Evolutionary conservation across 768 basidiomycete genomes (phyloP), one percentile per base, ranked within the genome.

Genomic region (Suillus ampliporus): DNA sequence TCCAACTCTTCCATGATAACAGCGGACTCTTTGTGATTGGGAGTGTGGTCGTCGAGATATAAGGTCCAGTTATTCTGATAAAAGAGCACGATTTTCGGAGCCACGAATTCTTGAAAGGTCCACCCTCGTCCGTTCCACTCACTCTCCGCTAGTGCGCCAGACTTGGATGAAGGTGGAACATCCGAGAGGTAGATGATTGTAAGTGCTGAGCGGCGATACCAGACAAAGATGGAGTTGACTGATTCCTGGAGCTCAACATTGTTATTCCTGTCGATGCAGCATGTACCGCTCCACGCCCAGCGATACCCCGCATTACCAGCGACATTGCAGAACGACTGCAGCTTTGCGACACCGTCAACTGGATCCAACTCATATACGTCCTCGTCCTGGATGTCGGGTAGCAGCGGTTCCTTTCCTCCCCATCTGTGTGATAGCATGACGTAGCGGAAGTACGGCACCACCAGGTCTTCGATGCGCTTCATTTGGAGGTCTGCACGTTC

Each of bases 61-160:
- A 31, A 19, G 10, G 28, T 19, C 50, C 50, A 51, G n/a, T 51
- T 28, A 10, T 19, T 51, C 19, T 51, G 50, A 31, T 51, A 51
- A 6, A 51, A 31, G 50, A 21, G 52, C 11, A 53, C 13, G 34
- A 7, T 3, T 53, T 14, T 53, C 7, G 52, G 35, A 21, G 52
- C 52, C 52, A 53, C 4, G 9, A 53, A 35, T 53, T 53, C 52
- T 35, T 21, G 52, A 9, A 53, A n/a, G 4, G 52, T 53, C 52
- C 52, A 53, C 21, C 52, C 52, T 15, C 52, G 34, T 4, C 1
- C 9, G 52, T 53, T 53, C 52, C 52, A 53, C 2, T 11, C 34
- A 53, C 52, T 41, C 40, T 17, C 15, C 15, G 34, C 34, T 6
- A 35, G 34, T 35, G 34, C 34, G 34, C 34, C 34, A 7, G 34